These are phyloP conservation scores for Phytophthora cactorum DNA, from an alignment of 352 stramenopile species.

Conservation along the genomic window DNA sequence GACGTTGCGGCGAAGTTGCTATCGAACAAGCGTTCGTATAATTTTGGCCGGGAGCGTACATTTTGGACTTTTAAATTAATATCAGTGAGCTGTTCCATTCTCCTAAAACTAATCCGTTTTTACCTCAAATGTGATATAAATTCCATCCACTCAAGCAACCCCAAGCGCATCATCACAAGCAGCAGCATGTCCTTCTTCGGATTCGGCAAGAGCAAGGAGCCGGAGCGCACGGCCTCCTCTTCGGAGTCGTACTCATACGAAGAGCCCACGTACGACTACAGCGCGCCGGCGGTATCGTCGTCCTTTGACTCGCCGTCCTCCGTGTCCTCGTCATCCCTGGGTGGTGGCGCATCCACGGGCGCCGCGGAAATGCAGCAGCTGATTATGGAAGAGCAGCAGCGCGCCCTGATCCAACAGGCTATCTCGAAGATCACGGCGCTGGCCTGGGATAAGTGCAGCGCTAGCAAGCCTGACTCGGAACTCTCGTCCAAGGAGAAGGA, in stretches of 20 bases:
- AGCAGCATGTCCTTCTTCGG: slow-evolving; percentile 82
- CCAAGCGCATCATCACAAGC: not conserved
- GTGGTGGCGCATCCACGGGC: slow-evolving; percentile 37
- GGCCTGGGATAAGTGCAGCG: slow-evolving; percentile 91
- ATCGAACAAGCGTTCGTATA: too few relatives aligned
- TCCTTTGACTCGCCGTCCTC: slow-evolving; percentile 48
- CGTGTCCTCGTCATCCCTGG: slow-evolving; percentile 26
- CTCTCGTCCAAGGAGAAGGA: slow-evolving; percentile 82
- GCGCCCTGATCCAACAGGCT: slow-evolving; percentile 86
- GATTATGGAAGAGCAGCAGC: slow-evolving; percentile 89
- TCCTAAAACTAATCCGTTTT: not conserved
- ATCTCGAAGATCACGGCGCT: slow-evolving; percentile 91
- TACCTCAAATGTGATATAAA: not conserved
- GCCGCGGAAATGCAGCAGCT: slow-evolving; percentile 80
- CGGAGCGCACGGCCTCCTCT: slow-evolving; percentile 51
- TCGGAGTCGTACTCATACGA: slow-evolving; percentile 68
- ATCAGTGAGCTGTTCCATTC: too few relatives aligned
- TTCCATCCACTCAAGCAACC: not conserved
- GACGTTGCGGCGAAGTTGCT: not conserved
- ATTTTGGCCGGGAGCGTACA: too few relatives aligned
- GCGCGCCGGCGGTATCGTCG: slow-evolving; percentile 38
- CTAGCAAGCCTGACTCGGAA: slow-evolving; percentile 81
- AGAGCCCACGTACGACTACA: slow-evolving; percentile 83
- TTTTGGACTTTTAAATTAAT: too few relatives aligned
- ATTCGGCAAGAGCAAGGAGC: slow-evolving; percentile 75